Percentiles rank a stretch among this genome's conserved stretches.
These are phyloP conservation scores for Pyrenophora tritici-repentis DNA, from an alignment of 2,329 filamentous ascomycete genomes.

Conservation along the genomic window DNA sequence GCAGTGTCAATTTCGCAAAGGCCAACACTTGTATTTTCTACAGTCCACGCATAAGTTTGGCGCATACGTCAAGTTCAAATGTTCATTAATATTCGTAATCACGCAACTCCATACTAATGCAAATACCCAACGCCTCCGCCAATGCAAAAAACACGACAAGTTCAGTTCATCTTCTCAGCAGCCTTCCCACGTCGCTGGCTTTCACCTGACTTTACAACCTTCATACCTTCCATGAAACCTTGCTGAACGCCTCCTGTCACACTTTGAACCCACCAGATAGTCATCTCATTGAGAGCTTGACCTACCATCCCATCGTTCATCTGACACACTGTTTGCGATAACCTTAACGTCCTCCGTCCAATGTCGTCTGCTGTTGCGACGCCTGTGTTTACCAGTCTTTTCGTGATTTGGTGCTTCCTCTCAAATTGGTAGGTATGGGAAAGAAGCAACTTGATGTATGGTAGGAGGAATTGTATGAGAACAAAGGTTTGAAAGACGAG, in stretches of 20 bases:
- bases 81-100: background rate
- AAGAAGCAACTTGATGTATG: conserved; percentile 63
- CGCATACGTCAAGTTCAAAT: background rate
- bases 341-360: conserved; percentile 56
- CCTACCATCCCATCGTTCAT: conserved; percentile 70
- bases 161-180: conserved; percentile 11
- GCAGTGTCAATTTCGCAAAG: too few species aligned
- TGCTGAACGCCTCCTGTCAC: conserved; percentile 70
- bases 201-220: conserved; percentile 46
- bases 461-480: conserved; percentile 63
- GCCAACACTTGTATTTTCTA: too few species aligned
- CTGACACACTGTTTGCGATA: conserved; percentile 62
- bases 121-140: conserved; percentile 1
- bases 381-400: conserved; percentile 59
- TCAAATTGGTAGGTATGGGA: conserved; percentile 65
- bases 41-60: too few species aligned
- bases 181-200: background rate
- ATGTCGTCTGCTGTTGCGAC: conserved; percentile 60
- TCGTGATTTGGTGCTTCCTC: conserved; percentile 67
- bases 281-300: conserved; percentile 59
- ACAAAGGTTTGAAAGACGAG: conserved; percentile 64
- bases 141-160: background rate
- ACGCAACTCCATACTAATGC: background rate
- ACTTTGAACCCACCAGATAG: conserved; percentile 66
- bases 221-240: conserved; percentile 62